These are phyloP conservation scores for Aureobasidium sp. DNA, from an alignment of 2,329 filamentous ascomycete genomes.

Conservation along the genomic window DNA sequence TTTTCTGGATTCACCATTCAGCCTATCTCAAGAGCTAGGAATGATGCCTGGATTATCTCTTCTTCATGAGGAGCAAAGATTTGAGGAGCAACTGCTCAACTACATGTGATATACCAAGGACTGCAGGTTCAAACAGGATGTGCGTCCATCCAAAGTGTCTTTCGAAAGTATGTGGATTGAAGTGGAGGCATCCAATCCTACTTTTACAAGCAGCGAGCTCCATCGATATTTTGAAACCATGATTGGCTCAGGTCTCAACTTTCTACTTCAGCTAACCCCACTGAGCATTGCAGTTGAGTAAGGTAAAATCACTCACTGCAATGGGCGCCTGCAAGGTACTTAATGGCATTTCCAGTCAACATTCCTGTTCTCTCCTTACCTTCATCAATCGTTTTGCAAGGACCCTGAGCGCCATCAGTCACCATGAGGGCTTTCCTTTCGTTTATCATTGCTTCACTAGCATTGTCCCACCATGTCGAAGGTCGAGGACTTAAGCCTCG, in stretches of 20 bases:
- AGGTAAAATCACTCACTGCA: not conserved
- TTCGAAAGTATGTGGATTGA: not conserved
- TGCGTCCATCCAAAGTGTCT: not conserved
- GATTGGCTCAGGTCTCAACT: not conserved
- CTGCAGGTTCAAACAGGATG: not conserved
- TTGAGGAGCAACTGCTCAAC: not conserved
- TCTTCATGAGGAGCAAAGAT: not conserved
- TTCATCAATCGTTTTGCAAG: conserved; percentile 10
- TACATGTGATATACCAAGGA: not conserved
- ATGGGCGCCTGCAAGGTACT: not conserved
- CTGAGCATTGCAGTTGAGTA: not conserved
- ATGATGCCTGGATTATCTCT: not conserved
- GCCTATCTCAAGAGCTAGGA: not conserved
- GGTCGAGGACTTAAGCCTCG: not conserved
- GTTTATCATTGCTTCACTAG: not conserved
- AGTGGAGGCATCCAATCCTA: not conserved
- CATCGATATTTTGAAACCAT: not conserved
- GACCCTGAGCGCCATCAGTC: not conserved
- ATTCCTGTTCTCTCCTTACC: not conserved
- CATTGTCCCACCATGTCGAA: not conserved
- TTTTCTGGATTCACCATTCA: not conserved
- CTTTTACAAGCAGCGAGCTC: not conserved
- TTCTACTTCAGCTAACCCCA: not conserved
- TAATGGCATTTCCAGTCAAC: not conserved
- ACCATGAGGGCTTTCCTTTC: not conserved